Evolutionary conservation across 176 grass and related monocot genomes (phyloP).

Genomic region (Pharus latifolius): DNA sequence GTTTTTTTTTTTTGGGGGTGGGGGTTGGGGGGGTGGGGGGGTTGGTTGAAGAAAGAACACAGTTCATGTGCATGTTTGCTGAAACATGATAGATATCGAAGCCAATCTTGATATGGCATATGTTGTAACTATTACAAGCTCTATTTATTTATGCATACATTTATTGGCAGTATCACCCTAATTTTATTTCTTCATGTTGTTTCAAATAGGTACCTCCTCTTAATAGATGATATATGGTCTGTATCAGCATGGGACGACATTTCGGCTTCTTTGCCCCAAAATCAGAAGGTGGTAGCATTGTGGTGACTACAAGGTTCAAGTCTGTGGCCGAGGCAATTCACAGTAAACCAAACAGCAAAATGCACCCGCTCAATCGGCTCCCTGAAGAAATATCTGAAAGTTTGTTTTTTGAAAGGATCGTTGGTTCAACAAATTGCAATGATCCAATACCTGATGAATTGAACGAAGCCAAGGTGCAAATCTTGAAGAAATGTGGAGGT

Average conservation of each 20-base stretch:
- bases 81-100: no score
- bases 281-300: neutral
- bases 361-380: neutral
- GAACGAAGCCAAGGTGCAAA: no score
- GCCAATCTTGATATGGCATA: no score
- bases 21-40: no score
- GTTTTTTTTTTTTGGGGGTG: no score
- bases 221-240: constrained; percentile 21
- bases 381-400: neutral
- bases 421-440: no score
- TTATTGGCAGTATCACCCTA: no score
- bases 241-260: constrained; percentile 9
- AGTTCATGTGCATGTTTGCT: no score
- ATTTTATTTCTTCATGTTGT: neutral
- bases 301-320: constrained; percentile 16
- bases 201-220: neutral
- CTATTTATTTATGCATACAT: no score
- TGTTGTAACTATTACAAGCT: no score
- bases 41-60: no score
- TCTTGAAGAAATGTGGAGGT: neutral
- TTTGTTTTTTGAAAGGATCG: neutral
- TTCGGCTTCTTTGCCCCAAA: neutral
- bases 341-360: neutral
- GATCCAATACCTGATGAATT: neutral
- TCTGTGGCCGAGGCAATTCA: neutral